phyloP scores from a whole-genome alignment of 2,329 filamentous ascomycete genomes.

The Botrytis medusae region DNA sequence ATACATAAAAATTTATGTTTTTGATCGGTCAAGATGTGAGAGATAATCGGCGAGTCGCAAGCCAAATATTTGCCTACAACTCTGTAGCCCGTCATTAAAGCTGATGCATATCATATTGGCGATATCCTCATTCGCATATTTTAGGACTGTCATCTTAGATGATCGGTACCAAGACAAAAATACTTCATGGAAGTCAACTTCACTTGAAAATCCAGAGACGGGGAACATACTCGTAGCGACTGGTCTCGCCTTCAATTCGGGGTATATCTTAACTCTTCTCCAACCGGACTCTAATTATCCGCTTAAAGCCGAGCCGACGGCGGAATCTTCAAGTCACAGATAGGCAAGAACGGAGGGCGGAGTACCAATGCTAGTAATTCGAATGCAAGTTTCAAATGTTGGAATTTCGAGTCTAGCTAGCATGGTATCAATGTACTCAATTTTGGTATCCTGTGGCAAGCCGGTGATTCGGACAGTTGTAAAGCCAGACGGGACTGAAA shows the following conservation, averaged over 20 bases:
- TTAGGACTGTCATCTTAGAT: background rate
- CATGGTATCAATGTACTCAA: constrained; percentile 23
- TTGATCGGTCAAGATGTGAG: background rate
- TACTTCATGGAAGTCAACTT: background rate
- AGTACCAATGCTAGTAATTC: constrained; percentile 11
- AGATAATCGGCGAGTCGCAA: background rate
- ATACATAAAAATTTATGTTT: background rate
- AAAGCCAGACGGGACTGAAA: constrained; percentile 34
- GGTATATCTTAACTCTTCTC: background rate
- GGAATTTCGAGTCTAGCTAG: constrained; percentile 28
- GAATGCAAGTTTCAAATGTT: constrained; percentile 22
- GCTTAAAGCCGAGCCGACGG: background rate
- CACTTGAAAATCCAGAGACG: background rate
- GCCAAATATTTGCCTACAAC: background rate
- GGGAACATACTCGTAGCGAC: background rate
- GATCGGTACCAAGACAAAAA: background rate
- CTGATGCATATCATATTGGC: background rate
- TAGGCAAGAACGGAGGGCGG: background rate
- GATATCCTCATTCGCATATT: background rate
- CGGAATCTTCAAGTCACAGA: background rate
- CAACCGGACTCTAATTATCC: background rate
- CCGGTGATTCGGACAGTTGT: constrained; percentile 31
- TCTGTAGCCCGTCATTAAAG: background rate
- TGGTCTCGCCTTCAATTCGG: background rate
- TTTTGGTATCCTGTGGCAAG: constrained; percentile 25